These are phyloP conservation scores for Aspergillus fumigatus DNA, from an alignment of 2,329 filamentous ascomycete species.

Conservation along the genomic window DNA sequence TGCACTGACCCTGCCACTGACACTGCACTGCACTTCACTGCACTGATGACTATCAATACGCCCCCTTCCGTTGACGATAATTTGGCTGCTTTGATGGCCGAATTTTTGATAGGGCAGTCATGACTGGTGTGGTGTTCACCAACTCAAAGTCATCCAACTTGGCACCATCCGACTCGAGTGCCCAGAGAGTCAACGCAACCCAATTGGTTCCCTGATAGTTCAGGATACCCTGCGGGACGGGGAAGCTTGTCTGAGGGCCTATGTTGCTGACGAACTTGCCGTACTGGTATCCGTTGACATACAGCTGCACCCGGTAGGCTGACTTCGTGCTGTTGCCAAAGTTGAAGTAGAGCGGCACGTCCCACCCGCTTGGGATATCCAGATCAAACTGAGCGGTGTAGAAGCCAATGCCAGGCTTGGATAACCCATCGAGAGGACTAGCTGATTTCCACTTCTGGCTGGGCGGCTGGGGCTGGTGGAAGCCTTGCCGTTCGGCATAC, in stretches of 20 bases:
- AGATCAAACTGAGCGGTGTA: constrained; percentile 51
- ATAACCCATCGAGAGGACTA: constrained; percentile 40
- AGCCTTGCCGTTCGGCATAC: constrained; percentile 53
- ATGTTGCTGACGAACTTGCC: constrained; percentile 64
- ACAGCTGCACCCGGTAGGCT: constrained; percentile 61
- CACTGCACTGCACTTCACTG: too few species aligned
- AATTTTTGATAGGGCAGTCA: constrained; percentile 48
- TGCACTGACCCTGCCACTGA: not conserved
- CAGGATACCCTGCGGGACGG: constrained; percentile 68
- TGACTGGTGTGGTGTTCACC: constrained; percentile 46
- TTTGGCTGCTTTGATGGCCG: constrained; percentile 42
- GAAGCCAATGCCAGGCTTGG: constrained; percentile 48
- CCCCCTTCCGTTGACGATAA: constrained; percentile 46
- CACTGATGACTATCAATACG: constrained; percentile 41
- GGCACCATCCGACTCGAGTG: constrained; percentile 54
- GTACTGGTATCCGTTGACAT: constrained; percentile 73
- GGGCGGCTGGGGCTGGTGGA: constrained; percentile 50
- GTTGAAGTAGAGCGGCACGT: constrained; percentile 52
- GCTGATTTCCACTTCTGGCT: constrained; percentile 29
- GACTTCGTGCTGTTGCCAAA: constrained; percentile 45
- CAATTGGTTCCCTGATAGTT: constrained; percentile 68
- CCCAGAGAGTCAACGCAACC: constrained; percentile 65
- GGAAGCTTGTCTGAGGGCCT: constrained; percentile 68
- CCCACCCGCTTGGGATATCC: constrained; percentile 49
- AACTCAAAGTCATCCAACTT: constrained; percentile 54